Base-by-base conservation (phyloP, 2,329 filamentous ascomycete genomes). In the Zymoseptoria crescenta region DNA sequence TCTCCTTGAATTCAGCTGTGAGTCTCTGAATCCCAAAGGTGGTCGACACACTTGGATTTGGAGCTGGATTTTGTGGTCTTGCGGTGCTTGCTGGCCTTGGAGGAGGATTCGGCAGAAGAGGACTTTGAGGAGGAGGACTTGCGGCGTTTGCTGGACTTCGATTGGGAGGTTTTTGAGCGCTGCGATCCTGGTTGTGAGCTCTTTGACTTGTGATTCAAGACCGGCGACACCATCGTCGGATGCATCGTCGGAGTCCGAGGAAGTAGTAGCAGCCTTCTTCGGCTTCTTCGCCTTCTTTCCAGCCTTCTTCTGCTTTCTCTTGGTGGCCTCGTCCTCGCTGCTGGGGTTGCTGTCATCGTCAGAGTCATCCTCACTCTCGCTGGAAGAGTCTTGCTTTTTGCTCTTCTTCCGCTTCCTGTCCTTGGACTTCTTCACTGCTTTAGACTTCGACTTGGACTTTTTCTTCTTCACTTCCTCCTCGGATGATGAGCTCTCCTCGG, bases 1-100 rank as follows among this genome's bases (percentile, higher is more conserved):
- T 87, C 67, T 87, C 85, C n/a, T 81, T 84, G 41, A 87, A 79
- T 69, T 86, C 86, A 88, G 65, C 86, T 83, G 70, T 86, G 83
- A 52, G 83, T 82, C 2, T 75, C 80, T 59, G 77, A 72, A 57
- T 79, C 81, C 76, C 79, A 83, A 4, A 83, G 73, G 68, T 87
- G 80, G 72, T 88, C 86, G 1, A 88, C 83, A 45, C 86, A 79
- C 72, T 87, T 87, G 72, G 81, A 89, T n/a, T 83, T 84, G n/a
- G 83, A 74, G 60, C 83, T 84, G 19, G 61, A 59, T 20, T 52
- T 27, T 57, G 60, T 62, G 51, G 63, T 67, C 24, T 56, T 62
- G 8, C 57, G 54, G 53, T 60, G 59, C 50, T 64, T 64, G 59
- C 63, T 64, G 27, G 58, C 62, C 45, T 57, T 59, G 8, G 60